Percentiles rank a stretch among this genome's conserved stretches.
Evolutionary conservation across 371 early-diverging fungal genomes (phyloP).

Genomic region (Gilbertella persicaria): DNA sequence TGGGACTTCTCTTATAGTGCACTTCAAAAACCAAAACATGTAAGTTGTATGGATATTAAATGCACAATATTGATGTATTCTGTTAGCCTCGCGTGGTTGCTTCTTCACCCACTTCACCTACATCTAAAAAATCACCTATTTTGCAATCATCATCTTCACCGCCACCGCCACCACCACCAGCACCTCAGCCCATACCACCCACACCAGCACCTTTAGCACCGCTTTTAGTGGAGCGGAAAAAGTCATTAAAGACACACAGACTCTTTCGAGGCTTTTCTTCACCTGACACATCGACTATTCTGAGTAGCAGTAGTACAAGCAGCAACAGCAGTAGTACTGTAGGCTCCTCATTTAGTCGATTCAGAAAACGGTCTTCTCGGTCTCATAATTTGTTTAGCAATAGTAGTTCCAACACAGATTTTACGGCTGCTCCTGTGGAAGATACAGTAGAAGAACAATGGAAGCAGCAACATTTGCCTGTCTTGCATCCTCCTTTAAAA

Average conservation of each 20-base stretch:
- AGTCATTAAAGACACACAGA: constrained; percentile 19
- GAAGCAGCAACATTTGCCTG: constrained; percentile 20
- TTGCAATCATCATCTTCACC: not conserved
- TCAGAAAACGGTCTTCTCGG: constrained; percentile 15
- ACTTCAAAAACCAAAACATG: constrained; percentile 73
- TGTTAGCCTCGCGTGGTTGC: constrained; percentile 5
- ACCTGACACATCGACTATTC: constrained; percentile 6
- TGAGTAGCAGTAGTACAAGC: not conserved
- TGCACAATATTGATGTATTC: not conserved
- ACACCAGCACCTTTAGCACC: not conserved
- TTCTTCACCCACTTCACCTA: not conserved
- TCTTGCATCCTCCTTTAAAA: constrained; percentile 67
- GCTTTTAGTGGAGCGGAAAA: constrained; percentile 20
- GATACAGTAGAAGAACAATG: constrained; percentile 7
- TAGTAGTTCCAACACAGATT: not conserved
- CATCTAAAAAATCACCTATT: too few species aligned
- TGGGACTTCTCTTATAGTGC: constrained; percentile 94
- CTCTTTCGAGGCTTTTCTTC: constrained; percentile 22
- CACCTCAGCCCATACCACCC: not conserved
- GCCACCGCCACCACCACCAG: not conserved
- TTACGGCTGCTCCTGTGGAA: constrained; percentile 9
- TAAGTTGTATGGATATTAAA: constrained; percentile 41
- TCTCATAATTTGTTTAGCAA: constrained; percentile 4
- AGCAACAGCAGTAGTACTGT: not conserved
- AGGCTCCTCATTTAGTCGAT: constrained; percentile 12